These are phyloP conservation scores for Linum tenue DNA, from an alignment of 345 rosid genomes.

Conservation along the genomic window DNA sequence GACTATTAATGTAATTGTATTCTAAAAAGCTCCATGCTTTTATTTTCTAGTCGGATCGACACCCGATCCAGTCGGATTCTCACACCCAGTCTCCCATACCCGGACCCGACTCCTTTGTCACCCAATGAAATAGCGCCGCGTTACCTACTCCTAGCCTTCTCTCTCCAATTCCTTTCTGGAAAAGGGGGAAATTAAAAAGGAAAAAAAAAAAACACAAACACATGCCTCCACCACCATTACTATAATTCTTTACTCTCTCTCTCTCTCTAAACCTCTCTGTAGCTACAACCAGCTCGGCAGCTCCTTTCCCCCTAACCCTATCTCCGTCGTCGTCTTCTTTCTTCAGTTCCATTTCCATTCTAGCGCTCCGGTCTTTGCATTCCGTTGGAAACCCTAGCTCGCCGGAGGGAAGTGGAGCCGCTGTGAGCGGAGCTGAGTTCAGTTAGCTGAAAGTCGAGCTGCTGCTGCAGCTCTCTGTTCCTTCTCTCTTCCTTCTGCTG, in stretches of 20 bases:
- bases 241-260: background rate
- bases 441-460: background rate
- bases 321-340: background rate
- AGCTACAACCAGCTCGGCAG: background rate
- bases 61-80: too few relatives aligned
- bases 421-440: background rate
- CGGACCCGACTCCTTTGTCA: background rate
- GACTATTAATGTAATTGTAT: too few relatives aligned
- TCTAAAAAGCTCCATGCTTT: too few relatives aligned
- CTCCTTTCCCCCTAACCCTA: background rate
- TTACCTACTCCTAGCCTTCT: background rate
- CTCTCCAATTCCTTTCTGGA: background rate
- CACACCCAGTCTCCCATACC: background rate
- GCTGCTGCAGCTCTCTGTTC: background rate
- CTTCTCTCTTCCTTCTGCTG: background rate
- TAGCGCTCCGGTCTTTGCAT: background rate
- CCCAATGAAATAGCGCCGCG: background rate
- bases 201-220: background rate
- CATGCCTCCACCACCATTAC: background rate
- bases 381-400: slow-evolving; percentile 1
- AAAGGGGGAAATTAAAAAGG: background rate
- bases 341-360: background rate
- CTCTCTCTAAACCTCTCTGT: background rate
- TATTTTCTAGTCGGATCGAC: too few relatives aligned
- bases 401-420: background rate